A percentile compares a stretch with the other conserved stretches of the same genome.
These are phyloP conservation scores for Pseudodiploospora longispora DNA, from an alignment of 2,329 filamentous ascomycete species.

Conservation along the genomic window DNA sequence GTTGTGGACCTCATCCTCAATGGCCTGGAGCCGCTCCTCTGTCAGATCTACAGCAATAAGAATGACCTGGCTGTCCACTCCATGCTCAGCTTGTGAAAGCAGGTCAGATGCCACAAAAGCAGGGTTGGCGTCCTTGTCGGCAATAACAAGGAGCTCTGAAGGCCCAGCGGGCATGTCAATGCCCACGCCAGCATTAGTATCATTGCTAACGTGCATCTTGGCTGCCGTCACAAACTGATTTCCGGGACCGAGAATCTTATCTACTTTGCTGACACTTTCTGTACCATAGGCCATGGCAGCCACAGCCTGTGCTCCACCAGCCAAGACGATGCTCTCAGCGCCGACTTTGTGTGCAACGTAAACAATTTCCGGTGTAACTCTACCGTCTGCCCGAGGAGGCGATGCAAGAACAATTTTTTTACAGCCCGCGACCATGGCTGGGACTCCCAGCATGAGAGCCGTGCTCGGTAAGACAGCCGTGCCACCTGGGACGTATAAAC, in stretches of 20 bases:
- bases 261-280: constrained; percentile 87
- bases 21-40: constrained; percentile 65
- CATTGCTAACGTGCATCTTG: constrained; percentile 97
- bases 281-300: constrained; percentile 97
- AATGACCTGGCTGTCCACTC: constrained; percentile 91
- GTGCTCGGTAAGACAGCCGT: constrained; percentile 96
- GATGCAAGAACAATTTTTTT: constrained; percentile 90
- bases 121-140: constrained; percentile 79
- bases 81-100: constrained; percentile 92
- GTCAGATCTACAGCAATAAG: constrained; percentile 75
- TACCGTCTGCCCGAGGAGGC: constrained; percentile 81
- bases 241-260: constrained; percentile 95
- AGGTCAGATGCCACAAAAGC: constrained; percentile 94
- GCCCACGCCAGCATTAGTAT: constrained; percentile 87
- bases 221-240: constrained; percentile 98
- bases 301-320: constrained; percentile 90
- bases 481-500: constrained; percentile 89
- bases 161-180: constrained; percentile 99
- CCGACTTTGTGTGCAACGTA: constrained; percentile 96
- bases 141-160: constrained; percentile 92
- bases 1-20: constrained; percentile 82
- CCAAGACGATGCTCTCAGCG: constrained; percentile 90
- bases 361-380: constrained; percentile 91
- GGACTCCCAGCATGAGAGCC: constrained; percentile 95
- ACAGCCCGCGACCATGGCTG: constrained; percentile 95